These are phyloP conservation scores for Galerina sulciceps DNA, from an alignment of 768 basidiomycete genomes.

Conservation along the genomic window DNA sequence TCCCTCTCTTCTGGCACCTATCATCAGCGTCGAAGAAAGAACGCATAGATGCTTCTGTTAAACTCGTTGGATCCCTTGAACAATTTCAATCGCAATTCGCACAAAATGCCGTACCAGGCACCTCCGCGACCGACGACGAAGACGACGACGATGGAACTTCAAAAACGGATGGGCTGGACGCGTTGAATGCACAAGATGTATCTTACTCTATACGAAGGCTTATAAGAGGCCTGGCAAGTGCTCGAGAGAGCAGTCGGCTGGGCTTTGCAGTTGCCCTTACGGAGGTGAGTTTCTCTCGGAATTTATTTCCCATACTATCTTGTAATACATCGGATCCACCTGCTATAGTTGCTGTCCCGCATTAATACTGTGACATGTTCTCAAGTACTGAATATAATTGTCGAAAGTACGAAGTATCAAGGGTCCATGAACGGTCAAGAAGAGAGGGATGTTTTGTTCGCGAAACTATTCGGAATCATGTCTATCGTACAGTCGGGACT, in stretches of 20 bases:
- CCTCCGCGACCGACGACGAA: conserved; percentile 48
- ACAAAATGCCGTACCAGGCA: conserved; percentile 39
- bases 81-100: conserved; percentile 78
- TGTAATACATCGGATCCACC: conserved; percentile 7
- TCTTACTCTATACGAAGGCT: conserved; percentile 90
- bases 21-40: conserved; percentile 82
- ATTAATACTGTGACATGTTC: conserved; percentile 77
- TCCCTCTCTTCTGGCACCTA: conserved; percentile 93
- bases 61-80: conserved; percentile 80
- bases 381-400: conserved; percentile 77
- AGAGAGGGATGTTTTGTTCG: conserved; percentile 91
- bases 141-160: conserved; percentile 46
- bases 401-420: conserved; percentile 71
- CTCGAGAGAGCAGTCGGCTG: conserved; percentile 89
- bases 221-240: conserved; percentile 86
- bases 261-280: conserved; percentile 97
- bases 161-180: conserved; percentile 57
- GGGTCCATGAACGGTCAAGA: conserved; percentile 88
- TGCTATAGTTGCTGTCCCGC: conserved; percentile 71
- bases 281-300: conserved; percentile 60
- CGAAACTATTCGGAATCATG: conserved; percentile 88
- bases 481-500: conserved; percentile 86
- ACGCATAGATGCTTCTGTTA: conserved; percentile 83
- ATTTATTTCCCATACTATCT: background rate
- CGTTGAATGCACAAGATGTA: conserved; percentile 86